These are phyloP conservation scores for Ambrosiella xylebori DNA, from an alignment of 2,329 filamentous ascomycete genomes.

Conservation along the genomic window DNA sequence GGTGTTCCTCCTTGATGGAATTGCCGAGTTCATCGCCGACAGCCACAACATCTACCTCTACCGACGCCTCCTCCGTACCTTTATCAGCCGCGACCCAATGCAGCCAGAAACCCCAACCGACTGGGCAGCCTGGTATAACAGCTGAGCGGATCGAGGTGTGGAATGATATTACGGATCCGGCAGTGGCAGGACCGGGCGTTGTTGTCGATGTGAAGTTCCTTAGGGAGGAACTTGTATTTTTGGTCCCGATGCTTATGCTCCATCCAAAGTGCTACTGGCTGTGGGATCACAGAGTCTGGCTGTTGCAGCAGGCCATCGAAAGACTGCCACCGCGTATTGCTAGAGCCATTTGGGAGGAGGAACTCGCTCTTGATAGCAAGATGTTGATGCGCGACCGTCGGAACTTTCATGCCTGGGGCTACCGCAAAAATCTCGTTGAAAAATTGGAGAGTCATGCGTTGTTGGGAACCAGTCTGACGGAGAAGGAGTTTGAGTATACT, in stretches of 20 bases:
- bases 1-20: constrained; percentile 35
- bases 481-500: constrained; percentile 77
- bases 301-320: constrained; percentile 53
- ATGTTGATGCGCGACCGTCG: constrained; percentile 76
- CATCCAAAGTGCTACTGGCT: constrained; percentile 99
- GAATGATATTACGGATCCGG: not conserved
- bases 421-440: constrained; percentile 63
- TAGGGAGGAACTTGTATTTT: constrained; percentile 59
- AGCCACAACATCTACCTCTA: constrained; percentile 44
- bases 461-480: constrained; percentile 45
- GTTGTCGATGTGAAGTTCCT: constrained; percentile 32
- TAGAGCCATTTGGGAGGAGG: constrained; percentile 60
- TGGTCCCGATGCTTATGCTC: constrained; percentile 65
- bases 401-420: constrained; percentile 96
- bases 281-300: constrained; percentile 89
- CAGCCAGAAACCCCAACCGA: constrained; percentile 28
- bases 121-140: constrained; percentile 39
- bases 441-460: constrained; percentile 47
- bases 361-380: constrained; percentile 66
- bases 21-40: constrained; percentile 36
- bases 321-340: constrained; percentile 40
- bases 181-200: not conserved
- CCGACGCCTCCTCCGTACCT: constrained; percentile 38
- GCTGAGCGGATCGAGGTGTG: constrained; percentile 21
- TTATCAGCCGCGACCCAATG: constrained; percentile 35